Evolutionary conservation across 495 filamentous ascomycete species (phyloP), one percentile per base, ranked within the genome.

Genomic region (Penicillium crystallinum): DNA sequence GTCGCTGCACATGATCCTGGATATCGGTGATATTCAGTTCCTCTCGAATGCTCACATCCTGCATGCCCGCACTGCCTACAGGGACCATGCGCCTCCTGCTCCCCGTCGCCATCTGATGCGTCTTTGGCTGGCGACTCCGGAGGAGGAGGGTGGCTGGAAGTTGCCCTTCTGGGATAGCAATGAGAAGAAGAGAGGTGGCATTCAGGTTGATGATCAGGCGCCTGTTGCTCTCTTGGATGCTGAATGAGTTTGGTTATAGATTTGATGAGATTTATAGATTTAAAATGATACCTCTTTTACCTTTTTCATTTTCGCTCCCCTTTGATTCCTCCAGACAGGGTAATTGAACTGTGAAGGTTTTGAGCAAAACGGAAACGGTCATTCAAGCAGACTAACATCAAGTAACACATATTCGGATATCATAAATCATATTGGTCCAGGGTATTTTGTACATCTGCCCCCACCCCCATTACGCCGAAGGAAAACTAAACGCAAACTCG

Each of bases 171-270:
- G 81, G 59, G 90, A 95, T 75, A 84, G 81, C 43, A 72, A 81
- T 51, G 82, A 91, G 75, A 87, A 87, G 78, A 95, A 93, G 76
- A 70, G 90, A 15, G 89, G 90, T 0, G 90, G 90, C 0, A 84
- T 95, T 43, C 90, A 95, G 68, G 90, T 96, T 11, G 81, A 93
- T 69, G 79, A 95, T 66, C 84, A 80, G 36, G 62, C 80, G 12
- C 88, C 89, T 21, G 72, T 77, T 23, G 80, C 80, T 56, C 85
- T 83, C 4, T 66, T 88, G 49, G 86, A 89, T 77, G 87, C 85
- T 7, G 87, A 90, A 70, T 90, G 77, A 27, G 17, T 8, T 17
- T 43, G 17, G 6, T 30, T n/a, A 8, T 46, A 33, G 29, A 6
- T 54, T 19, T 55, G 47, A 45, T 42, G 42, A 34, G 27, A 31